Evolutionary conservation across 768 basidiomycete species (phyloP).

Genomic region (Amanita molliuscula): DNA sequence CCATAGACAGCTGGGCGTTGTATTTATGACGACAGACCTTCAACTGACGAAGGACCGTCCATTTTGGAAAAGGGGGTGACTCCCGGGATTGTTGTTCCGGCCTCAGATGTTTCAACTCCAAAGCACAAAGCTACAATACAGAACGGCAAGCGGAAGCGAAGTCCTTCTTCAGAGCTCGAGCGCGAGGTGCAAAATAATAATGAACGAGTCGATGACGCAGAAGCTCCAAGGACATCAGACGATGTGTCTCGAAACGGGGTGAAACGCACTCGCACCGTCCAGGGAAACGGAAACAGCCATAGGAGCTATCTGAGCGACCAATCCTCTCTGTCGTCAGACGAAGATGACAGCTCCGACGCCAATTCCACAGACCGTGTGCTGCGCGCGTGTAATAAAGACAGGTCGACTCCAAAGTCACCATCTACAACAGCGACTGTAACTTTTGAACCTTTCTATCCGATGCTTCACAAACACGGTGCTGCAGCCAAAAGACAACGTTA

Average conservation of each 20-base stretch:
- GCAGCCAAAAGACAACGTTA: slow-evolving; percentile 6
- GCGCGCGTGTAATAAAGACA: neutral
- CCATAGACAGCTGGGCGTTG: no score
- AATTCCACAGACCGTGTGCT: slow-evolving; percentile 19
- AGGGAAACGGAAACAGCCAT: neutral
- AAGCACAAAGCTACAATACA: neutral
- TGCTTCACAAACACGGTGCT: slow-evolving; percentile 28
- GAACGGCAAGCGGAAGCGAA: slow-evolving; percentile 15
- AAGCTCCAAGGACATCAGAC: neutral
- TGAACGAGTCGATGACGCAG: neutral
- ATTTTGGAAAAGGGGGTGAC: neutral
- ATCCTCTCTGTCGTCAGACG: slow-evolving; percentile 11
- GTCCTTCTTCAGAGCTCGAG: neutral
- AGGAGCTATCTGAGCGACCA: neutral
- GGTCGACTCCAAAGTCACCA: neutral
- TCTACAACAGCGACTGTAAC: slow-evolving; percentile 7
- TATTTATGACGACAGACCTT: neutral
- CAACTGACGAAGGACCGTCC: neutral
- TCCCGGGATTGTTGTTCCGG: neutral
- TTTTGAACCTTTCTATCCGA: slow-evolving; percentile 16
- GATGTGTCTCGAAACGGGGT: neutral
- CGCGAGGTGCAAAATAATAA: neutral
- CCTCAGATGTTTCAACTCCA: neutral
- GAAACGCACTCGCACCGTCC: neutral
- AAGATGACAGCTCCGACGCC: slow-evolving; percentile 27